Percentiles rank a stretch among this genome's conserved stretches.
Conservation (phyloP, 345 rosid species). For the Theobroma cacao region DNA sequence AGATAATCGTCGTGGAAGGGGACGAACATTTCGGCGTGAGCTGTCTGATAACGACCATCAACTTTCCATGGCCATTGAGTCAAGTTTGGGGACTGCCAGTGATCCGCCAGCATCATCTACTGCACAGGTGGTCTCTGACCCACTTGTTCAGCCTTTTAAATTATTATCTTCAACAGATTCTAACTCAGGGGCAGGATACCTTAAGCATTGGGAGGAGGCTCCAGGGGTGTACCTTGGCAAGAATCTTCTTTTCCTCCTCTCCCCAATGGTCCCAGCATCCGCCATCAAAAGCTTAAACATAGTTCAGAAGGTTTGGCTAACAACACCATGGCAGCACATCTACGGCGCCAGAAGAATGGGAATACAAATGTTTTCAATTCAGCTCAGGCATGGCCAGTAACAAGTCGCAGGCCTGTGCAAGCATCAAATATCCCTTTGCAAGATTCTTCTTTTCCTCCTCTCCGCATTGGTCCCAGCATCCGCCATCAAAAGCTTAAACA, state of each 20-base stretch:
- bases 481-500: constrained; percentile 47
- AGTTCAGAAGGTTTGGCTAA: neutral
- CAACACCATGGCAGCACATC: constrained; percentile 69
- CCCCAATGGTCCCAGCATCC: constrained; percentile 29
- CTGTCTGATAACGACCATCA: constrained; percentile 49
- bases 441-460: constrained; percentile 94
- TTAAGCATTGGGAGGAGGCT: constrained; percentile 70
- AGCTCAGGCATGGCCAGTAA: constrained; percentile 62
- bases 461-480: constrained; percentile 34
- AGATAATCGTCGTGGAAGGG: constrained; percentile 81
- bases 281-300: constrained; percentile 45
- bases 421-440: constrained; percentile 41
- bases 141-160: constrained; percentile 62
- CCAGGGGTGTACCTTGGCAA: constrained; percentile 51
- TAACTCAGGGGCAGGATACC: constrained; percentile 65
- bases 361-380: constrained; percentile 29
- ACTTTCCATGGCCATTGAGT: constrained; percentile 56
- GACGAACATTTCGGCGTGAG: constrained; percentile 58
- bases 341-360: constrained; percentile 49
- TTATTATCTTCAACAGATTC: constrained; percentile 43
- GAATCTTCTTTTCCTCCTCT: constrained; percentile 96
- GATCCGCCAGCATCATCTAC: constrained; percentile 43
- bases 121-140: constrained; percentile 38
- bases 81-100: constrained; percentile 47
- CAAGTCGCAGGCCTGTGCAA: constrained; percentile 33